A percentile compares a stretch with the other conserved stretches of the same genome.
Conservation (phyloP, 352 stramenopile species). For the Pythium oligandrum region DNA sequence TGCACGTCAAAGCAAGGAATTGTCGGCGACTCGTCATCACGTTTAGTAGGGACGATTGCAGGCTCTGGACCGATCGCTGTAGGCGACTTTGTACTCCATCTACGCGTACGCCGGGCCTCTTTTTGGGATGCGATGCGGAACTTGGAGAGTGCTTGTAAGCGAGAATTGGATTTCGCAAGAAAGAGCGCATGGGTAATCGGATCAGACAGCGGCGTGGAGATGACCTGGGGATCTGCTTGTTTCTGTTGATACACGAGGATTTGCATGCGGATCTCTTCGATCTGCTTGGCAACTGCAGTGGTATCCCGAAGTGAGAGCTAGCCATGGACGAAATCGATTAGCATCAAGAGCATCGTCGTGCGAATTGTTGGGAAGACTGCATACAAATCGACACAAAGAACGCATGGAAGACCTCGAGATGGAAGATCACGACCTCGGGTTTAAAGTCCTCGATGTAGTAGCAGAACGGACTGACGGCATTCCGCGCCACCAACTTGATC, state of each 20-base stretch:
- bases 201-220: too few relatives aligned
- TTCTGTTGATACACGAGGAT: neutral
- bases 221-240: neutral
- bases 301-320: constrained; percentile 3
- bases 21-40: neutral
- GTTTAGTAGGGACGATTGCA: too few relatives aligned
- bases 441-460: constrained; percentile 17
- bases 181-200: too few relatives aligned
- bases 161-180: too few relatives aligned
- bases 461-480: constrained; percentile 19
- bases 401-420: constrained; percentile 20
- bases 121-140: too few relatives aligned
- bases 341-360: constrained; percentile 7
- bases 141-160: too few relatives aligned
- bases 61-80: neutral
- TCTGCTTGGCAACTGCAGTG: neutral
- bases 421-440: constrained; percentile 19
- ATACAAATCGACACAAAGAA: constrained; percentile 17
- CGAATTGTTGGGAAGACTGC: constrained; percentile 7
- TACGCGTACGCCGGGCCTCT: too few relatives aligned
- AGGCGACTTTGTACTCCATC: too few relatives aligned
- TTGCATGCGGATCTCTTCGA: neutral
- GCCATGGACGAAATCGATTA: constrained; percentile 5
- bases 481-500: constrained; percentile 40
- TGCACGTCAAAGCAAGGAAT: neutral